Base-by-base conservation (phyloP, 2,329 filamentous ascomycete species). In the Raffaelea ambrosiae region DNA sequence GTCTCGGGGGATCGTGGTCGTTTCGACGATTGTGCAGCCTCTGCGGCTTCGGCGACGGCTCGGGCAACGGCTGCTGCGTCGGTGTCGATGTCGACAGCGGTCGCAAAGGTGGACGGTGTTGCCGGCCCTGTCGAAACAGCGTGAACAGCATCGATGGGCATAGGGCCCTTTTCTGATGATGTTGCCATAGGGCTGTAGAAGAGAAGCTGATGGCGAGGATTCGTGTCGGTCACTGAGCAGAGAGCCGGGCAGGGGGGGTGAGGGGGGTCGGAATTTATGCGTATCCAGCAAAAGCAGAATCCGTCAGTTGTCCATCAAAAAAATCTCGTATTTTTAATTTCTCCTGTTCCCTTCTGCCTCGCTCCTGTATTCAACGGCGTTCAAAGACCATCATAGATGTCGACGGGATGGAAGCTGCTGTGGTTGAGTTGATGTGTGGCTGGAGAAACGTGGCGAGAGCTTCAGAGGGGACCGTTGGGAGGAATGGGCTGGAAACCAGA, bases 71-170 rank as follows among this genome's bases (percentile, higher is more conserved):
- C 48, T 8, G 51, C 47, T 13, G 44, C 21, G 10, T 52, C 46
- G 20, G 48, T 62, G 49, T 63, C 56, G 54, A 63, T 57, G 49
- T 63, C 59, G 53, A 63, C 57, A 50, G 63, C 57, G 51, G 62
- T 54, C 49, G 62, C 57, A 42, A 58, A n/a, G 39, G 23, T 18
- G 20, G 36, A 44, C 9, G 50, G 35, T 5, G 50, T 46, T 4
- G 44, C 23, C 7, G 46, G 57, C 49, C 63, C 59, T 38, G 63
- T 57, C 43, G 62, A 58, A 43, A 64, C 55, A 53, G 61, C 59
- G 57, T 65, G 66, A 61, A 72, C 66, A 61, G 69, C 64, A 64
- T 76, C 72, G 57, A 72, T 72, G 63, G 72, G 70, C 62, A 76
- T 67, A 57, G 69, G 65, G 60, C 68, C 71, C 58, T 71, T 69